Percentiles rank a stretch among this genome's conserved stretches.
Conservation (phyloP, 805 yeast species). For the Starmerella geochares region DNA sequence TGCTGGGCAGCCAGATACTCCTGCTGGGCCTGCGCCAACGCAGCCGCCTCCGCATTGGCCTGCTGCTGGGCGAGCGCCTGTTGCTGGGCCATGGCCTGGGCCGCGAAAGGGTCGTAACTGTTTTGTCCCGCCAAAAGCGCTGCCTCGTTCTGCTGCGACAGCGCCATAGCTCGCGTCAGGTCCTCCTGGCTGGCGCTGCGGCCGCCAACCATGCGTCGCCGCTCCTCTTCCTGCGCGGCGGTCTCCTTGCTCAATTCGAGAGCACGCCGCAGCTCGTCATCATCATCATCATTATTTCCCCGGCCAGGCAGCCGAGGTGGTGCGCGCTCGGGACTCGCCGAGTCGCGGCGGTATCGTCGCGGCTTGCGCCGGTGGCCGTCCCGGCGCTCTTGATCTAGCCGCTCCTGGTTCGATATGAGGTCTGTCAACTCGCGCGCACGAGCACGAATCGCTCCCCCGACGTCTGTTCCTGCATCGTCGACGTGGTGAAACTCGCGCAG, state of each 20-base stretch:
- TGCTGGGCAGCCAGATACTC: conserved; percentile 29
- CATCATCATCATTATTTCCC: conserved; percentile 37
- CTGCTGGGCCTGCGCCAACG: conserved; percentile 35
- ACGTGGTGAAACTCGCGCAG: conserved; percentile 76
- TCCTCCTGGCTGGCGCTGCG: conserved; percentile 37
- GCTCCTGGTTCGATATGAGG: conserved; percentile 70
- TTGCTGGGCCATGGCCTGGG: conserved; percentile 7
- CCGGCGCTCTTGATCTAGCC: conserved; percentile 59
- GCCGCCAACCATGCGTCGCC: conserved; percentile 35
- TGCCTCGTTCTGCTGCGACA: conserved; percentile 56
- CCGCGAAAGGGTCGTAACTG: conserved; percentile 25
- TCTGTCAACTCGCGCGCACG: conserved; percentile 82
- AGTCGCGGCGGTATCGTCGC: conserved; percentile 14
- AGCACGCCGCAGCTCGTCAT: conserved; percentile 69
- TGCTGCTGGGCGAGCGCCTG: conserved; percentile 18
- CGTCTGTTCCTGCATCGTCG: conserved; percentile 71
- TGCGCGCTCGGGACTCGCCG: conserved; percentile 24
- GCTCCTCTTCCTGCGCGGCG: conserved; percentile 63
- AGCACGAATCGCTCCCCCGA: conserved; percentile 77
- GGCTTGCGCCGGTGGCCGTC: conserved; percentile 15
- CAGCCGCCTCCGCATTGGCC: conserved; percentile 23
- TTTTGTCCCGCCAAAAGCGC: conserved; percentile 34
- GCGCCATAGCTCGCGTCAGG: conserved; percentile 55
- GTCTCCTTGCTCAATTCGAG: conserved; percentile 69
- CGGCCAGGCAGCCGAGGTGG: conserved; percentile 29